Evolutionary conservation across 345 rosid species (phyloP), one percentile per base, ranked within the genome.

Genomic region (Eucalyptus fibrosa): DNA sequence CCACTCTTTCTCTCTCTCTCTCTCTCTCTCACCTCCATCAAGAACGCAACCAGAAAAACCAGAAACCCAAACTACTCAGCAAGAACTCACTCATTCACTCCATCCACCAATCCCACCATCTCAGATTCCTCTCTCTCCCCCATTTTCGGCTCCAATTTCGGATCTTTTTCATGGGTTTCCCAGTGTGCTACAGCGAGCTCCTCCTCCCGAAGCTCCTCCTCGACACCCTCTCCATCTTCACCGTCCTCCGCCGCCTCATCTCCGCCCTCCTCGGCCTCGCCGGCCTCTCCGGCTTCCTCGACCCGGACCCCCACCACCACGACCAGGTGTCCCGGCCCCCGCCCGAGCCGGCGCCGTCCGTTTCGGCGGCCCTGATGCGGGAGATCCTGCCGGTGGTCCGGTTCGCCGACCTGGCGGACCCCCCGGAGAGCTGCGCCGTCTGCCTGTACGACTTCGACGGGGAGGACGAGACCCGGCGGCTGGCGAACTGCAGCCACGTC

Each of bases 131-230:
- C 30, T 21, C 85, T 4, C 82, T 21, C 26, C 28, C 51, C 67
- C 72, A 8, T 77, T 77, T 12, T 28, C 50, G 77, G 65, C 30
- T 7, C 6, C 77, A 30, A 37, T 56, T 23, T 34, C 56, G 34
- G 51, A 30, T 28, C 32, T 56, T 72, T 12, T 19, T 77, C 47
- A 77, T 90, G 92, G 92, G 92, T 15, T 90, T 90, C 14, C 92
- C 90, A 13, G 90, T 86, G n/a, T 88, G 92, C 72, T 90, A 90
- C 92, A 77, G 87, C 51, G 92, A 88, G 88, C 90, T 88, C 67
- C 90, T 90, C 87, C 90, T 90, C 87, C 92, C 92, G 50, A 88
- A 88, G 60, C 87, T 90, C 89, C 90, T 90, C 89, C 80, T 90
- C 89, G 89, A 88, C 51, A 55, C 88, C 50, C 90, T 90, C 85